Evolutionary conservation across 148 eudicot genomes (phyloP).

Genomic region (Nyssa sinensis): DNA sequence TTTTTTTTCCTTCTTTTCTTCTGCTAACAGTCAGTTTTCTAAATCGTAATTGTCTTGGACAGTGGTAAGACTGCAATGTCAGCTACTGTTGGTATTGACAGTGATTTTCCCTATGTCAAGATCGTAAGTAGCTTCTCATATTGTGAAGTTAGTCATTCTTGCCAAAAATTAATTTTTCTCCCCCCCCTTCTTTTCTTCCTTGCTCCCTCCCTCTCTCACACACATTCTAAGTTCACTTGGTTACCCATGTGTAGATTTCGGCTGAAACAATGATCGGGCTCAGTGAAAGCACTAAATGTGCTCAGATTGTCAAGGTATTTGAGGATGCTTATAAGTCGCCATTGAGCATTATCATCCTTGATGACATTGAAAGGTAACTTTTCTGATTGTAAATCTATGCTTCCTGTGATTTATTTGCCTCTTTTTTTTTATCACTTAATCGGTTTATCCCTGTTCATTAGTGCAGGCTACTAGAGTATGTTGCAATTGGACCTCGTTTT

Average conservation of each 20-base stretch:
- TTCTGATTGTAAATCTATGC: neutral
- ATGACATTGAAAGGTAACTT: slow-evolving; percentile 87
- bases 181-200: neutral
- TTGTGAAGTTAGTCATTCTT: slow-evolving; percentile 7
- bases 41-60: slow-evolving; percentile 18
- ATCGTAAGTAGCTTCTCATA: slow-evolving; percentile 47
- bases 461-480: slow-evolving; percentile 84
- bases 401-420: neutral
- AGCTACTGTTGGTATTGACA: slow-evolving; percentile 90
- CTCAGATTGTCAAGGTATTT: slow-evolving; percentile 72
- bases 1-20: neutral
- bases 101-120: slow-evolving; percentile 95
- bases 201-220: neutral
- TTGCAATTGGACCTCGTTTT: slow-evolving; percentile 95
- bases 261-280: slow-evolving; percentile 87
- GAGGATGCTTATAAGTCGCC: slow-evolving; percentile 56
- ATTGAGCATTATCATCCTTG: slow-evolving; percentile 79
- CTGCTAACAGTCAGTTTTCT: neutral
- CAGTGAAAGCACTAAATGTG: slow-evolving; percentile 72
- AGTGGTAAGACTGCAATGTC: slow-evolving; percentile 93
- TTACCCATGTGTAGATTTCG: slow-evolving; percentile 45
- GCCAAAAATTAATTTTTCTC: neutral
- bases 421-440: slow-evolving; percentile 9
- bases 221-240: neutral
- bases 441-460: slow-evolving; percentile 9